Conservation (phyloP, 148 eudicot genomes). For the Diospyros kaki region DNA sequence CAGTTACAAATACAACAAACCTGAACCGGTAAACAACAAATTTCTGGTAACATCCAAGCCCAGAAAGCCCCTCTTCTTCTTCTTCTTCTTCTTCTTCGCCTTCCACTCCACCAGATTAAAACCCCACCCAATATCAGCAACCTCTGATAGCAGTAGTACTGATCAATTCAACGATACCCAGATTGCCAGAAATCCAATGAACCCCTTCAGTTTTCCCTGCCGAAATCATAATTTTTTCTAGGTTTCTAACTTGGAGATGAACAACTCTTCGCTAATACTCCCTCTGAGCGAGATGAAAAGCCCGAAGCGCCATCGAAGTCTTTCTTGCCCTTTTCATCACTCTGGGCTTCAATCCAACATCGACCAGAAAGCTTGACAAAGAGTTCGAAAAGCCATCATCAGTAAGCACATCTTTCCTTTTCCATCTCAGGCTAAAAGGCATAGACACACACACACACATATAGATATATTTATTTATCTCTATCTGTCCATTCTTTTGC, state of each 20-base stretch:
- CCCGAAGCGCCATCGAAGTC: neutral
- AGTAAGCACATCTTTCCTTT: slow-evolving; percentile 10
- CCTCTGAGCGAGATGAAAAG: too few species aligned
- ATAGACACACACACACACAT: neutral
- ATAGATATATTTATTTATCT: neutral
- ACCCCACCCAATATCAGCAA: too few species aligned
- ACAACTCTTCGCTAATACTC: neutral
- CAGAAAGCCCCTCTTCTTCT: slow-evolving; percentile 1
- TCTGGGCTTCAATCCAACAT: neutral
- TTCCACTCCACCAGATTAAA: neutral
- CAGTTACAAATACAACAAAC: too few species aligned
- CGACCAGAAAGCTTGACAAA: neutral
- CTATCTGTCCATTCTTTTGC: neutral
- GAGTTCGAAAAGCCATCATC: neutral
- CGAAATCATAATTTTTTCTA: too few species aligned
- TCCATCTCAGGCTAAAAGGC: neutral
- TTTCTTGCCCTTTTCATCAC: neutral
- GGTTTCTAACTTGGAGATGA: too few species aligned
- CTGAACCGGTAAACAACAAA: too few species aligned
- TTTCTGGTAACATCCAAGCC: neutral
- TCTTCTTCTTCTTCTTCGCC: neutral
- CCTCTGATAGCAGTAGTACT: neutral
- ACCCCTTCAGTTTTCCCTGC: too few species aligned
- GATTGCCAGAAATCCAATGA: neutral
- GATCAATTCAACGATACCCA: slow-evolving; percentile 8